These are phyloP conservation scores for Moricandia moricandioides DNA, from an alignment of 345 rosid species.

Conservation along the genomic window DNA sequence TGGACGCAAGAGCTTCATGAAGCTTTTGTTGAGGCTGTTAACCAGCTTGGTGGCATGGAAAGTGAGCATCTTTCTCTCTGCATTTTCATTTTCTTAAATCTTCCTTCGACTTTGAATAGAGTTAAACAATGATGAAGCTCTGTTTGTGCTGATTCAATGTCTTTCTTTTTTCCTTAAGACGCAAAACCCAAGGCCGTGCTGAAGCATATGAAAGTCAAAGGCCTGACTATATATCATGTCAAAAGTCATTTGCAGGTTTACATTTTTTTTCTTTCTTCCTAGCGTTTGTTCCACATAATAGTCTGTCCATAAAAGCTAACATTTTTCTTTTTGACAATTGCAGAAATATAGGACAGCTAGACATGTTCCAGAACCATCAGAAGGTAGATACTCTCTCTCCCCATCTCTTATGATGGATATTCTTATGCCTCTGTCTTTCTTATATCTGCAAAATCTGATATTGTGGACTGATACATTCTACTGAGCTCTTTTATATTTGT, in stretches of 20 bases:
- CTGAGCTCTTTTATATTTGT: not conserved
- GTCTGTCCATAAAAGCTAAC: not conserved
- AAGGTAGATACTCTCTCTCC: constrained; percentile 49
- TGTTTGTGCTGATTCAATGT: constrained; percentile 30
- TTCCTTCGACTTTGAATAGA: not conserved
- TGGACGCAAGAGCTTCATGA: constrained; percentile 96
- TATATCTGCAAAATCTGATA: no score
- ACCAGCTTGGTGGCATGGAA: constrained; percentile 80
- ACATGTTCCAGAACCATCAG: constrained; percentile 66
- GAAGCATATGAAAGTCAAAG: constrained; percentile 80
- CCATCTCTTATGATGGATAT: not conserved
- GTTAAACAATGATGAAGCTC: not conserved
- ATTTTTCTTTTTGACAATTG: constrained; percentile 12
- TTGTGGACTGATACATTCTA: not conserved
- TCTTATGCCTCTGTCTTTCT: not conserved
- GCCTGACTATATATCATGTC: constrained; percentile 88
- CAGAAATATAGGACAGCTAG: constrained; percentile 92
- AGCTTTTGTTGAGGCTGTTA: constrained; percentile 87
- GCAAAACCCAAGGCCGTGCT: constrained; percentile 95
- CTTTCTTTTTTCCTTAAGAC: constrained; percentile 39
- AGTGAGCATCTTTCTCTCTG: constrained; percentile 41
- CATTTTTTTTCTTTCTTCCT: not conserved
- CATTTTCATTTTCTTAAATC: not conserved
- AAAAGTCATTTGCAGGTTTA: constrained; percentile 91
- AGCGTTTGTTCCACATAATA: not conserved